Base-by-base conservation (phyloP, 371 early-diverging fungal genomes). In the Circinella minor region DNA sequence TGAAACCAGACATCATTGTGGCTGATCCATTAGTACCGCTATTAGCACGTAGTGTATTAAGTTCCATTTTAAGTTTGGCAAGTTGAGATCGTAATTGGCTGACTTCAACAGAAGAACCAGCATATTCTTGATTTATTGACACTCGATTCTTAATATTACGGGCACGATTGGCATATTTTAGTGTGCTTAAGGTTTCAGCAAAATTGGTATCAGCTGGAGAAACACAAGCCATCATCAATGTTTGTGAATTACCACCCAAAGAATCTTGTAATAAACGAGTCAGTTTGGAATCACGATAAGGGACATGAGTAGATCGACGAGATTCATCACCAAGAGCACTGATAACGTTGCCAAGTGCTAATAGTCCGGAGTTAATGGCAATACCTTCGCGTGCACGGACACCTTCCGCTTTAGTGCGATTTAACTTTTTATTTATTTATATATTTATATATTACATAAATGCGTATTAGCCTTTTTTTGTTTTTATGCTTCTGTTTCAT, bases 291-390 rank as follows among this genome's bases (percentile, higher is more conserved):
- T 99, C 82, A 75, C 99, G 90, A 75, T 95, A 99, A 9, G 99
- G 99, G 17, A 99, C 89, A 68, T 93, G 91, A 1, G 84, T 74
- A 0, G 86, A 77, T 63, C 77, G 86, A 67, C 92, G 79, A 4
- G 89, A 75, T 71, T 94, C 90, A 70, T 98, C 98, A 48, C 93
- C 94, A 14, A 99, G 88, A 1, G 99, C 99, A 47, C 93, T 93
- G 49, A 99, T 99, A 14, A 99, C 99, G 77, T 99, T 99, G 62
- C 99, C 99, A 14, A 99, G 88, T 2, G 98, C 96, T 55, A 99
- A 83, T 17, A 99, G 88, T 14, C 99, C 99, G 37, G 93, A 89
- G 77, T 99, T 99, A 78, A 99, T 99, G 3, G 93, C 89, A 55
- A 98, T 99, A 49, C 97, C 96, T 78, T 99, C 99, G 75, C 93